Evolutionary conservation across 257 asterid species (phyloP).

Genomic region (Solanum microdontum): DNA sequence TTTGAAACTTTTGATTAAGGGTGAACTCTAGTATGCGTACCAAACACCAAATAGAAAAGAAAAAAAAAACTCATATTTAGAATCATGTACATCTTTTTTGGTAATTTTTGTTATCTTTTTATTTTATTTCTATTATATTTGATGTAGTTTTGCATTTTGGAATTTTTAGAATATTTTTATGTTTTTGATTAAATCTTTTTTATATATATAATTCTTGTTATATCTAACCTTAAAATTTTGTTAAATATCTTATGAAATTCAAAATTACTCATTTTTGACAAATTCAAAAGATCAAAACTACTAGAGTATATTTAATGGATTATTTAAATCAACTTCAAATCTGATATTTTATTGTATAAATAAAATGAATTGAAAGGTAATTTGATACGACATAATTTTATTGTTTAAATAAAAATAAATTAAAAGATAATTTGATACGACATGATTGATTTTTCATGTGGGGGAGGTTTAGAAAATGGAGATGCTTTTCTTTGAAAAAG

Average conservation of each 20-base stretch:
- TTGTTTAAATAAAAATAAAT: background rate
- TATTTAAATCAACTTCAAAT: background rate
- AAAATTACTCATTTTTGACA: background rate
- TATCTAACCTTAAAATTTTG: background rate
- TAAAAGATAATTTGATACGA: background rate
- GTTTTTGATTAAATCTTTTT: background rate
- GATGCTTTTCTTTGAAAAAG: background rate
- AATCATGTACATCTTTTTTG: background rate
- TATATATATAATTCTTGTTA: too few species aligned
- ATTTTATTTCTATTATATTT: background rate
- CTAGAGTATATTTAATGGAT: background rate
- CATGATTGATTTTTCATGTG: background rate
- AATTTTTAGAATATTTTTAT: background rate
- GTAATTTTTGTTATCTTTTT: background rate
- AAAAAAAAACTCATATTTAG: background rate
- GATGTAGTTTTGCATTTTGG: background rate
- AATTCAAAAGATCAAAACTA: background rate
- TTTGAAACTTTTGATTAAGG: too few species aligned
- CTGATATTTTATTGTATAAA: too few species aligned
- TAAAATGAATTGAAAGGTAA: too few species aligned
- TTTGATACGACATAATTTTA: background rate
- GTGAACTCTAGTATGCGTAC: background rate
- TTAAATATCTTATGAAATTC: background rate
- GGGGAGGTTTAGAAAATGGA: background rate
- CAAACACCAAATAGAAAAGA: background rate